Evolutionary conservation across 495 filamentous ascomycete genomes (phyloP).

Genomic region (Aspergillus haitiensis): DNA sequence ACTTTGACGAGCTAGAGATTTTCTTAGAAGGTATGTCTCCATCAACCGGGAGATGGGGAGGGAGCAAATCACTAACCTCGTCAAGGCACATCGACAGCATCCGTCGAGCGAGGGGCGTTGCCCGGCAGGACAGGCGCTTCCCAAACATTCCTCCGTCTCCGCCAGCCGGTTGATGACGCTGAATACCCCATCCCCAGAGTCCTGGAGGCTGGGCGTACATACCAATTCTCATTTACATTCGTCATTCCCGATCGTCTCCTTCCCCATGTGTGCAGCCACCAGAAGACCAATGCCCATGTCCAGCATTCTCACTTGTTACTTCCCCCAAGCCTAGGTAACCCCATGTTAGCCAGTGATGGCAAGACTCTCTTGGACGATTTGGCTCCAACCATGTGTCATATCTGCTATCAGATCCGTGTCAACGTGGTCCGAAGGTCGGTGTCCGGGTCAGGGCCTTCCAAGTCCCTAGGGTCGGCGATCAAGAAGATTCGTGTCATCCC

Average conservation of each 20-base stretch:
- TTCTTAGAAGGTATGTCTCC: slow-evolving; percentile 64
- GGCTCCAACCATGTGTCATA: slow-evolving; percentile 74
- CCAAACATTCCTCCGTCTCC: slow-evolving; percentile 74
- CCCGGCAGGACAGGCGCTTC: slow-evolving; percentile 53
- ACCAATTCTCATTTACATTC: slow-evolving; percentile 84
- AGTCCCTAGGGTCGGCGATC: slow-evolving; percentile 48
- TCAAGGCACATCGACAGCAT: slow-evolving; percentile 49
- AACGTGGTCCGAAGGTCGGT: slow-evolving; percentile 40
- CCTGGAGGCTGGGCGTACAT: slow-evolving; percentile 62
- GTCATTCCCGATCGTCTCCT: slow-evolving; percentile 75
- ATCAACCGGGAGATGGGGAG: slow-evolving; percentile 29
- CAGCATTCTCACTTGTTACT: slow-evolving; percentile 72
- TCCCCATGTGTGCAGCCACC: slow-evolving; percentile 62
- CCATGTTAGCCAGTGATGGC: slow-evolving; percentile 52
- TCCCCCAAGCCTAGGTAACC: slow-evolving; percentile 79
- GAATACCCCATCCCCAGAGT: slow-evolving; percentile 69
- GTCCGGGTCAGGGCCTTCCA: slow-evolving; percentile 30
- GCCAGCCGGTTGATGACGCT: slow-evolving; percentile 71
- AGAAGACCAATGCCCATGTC: slow-evolving; percentile 55
- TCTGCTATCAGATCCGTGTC: slow-evolving; percentile 72
- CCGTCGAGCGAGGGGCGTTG: slow-evolving; percentile 51
- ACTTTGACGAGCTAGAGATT: slow-evolving; percentile 81
- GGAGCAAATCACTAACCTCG: slow-evolving; percentile 23
- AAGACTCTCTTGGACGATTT: slow-evolving; percentile 69
- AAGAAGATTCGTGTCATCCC: slow-evolving; percentile 80